Evolutionary conservation across 129 eudicot genomes (phyloP), one percentile per base, ranked within the genome.

Genomic region (Mikania micrantha): DNA sequence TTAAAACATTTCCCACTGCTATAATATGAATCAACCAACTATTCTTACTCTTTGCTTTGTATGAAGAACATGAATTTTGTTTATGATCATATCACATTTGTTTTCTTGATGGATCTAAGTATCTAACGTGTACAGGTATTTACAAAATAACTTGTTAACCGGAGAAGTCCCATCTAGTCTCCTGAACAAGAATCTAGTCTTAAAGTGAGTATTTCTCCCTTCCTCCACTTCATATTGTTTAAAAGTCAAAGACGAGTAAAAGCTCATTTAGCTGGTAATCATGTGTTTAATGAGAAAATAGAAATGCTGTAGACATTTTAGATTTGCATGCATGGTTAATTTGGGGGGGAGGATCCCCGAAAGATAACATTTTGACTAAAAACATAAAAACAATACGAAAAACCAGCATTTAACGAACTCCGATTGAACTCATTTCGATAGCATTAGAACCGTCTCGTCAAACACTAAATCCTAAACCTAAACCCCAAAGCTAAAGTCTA

Each of bases 101-200:
- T 63, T 73, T 42, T 24, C 50, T 27, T 58, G 40, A 67, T 75
- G 59, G 67, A 36, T 66, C 42, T 62, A 47, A 28, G 59, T 60
- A 36, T 66, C 42, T 62, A 47, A 28, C 36, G 59, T 31, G 22
- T 76, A 79, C 92, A 93, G 99, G 85, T 84, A 86, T 71, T 44
- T 93, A 75, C 95, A 93, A 74, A 82, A 93, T 82, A 93, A 93
- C 74, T 12, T 61, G 84, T 75, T 93, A 65, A 77, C 90, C 3
- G 99, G 99, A 66, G 79, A 73, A 24, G 79, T 89, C 62, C 92
- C 96, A 41, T 66, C 95, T 22, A 74, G 78, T 68, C 92, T 93
- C 78, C 77, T 85, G 47, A 75, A 82, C 66, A 81, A 82, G 67
- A 75, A 79, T 60, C 70, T 86, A 47, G 78, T 72, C 74, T 74